Evolutionary conservation across 83 land plant species (phyloP), one percentile per base, ranked within the genome.

Genomic region (Picea abies): DNA sequence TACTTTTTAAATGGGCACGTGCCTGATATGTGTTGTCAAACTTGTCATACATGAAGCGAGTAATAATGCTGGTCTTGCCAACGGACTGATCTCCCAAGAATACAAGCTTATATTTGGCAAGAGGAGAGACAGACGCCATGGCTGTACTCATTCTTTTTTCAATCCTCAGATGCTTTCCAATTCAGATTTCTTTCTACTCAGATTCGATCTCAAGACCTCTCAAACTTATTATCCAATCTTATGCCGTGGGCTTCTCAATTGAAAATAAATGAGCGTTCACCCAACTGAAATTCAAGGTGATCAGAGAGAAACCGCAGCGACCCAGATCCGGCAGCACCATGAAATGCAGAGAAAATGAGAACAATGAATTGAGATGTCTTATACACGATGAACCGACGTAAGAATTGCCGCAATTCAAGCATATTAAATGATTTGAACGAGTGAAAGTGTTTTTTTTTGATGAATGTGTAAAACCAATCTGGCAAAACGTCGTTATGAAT

Each of bases 51-150:
- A 87, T 89, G 83, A 89, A 87, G 22, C 91, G 84, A 61, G 89
- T 89, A 83, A 89, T 89, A 80, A 89, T 87, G 89, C 93, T 86
- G 63, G 93, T 91, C 79, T 91, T 91, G 25, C 93, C 93, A 19
- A 91, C 91, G 29, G 93, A 90, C 49, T 90, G 91, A 86, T 90
- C 90, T 26, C 92, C 92, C 39, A 29, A 29, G 29, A 29, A 29
- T 29, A 29, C 29, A 29, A 29, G 29, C 29, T 29, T 29, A 29
- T 29, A 29, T 29, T 29, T 29, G 29, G 29, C 93, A 32, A 81
- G 80, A 58, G 90, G 87, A 15, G 89, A 87, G 7, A 87, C 89
- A 62, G 86, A 72, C 44, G 89, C 89, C 79, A 84, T 87, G 39
- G 71, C 32, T 39, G 76, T 71, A 71, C 76, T 71, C 76, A 71